Base-by-base conservation (phyloP, 2,329 filamentous ascomycete genomes). In the Colletotrichum abscissum region DNA sequence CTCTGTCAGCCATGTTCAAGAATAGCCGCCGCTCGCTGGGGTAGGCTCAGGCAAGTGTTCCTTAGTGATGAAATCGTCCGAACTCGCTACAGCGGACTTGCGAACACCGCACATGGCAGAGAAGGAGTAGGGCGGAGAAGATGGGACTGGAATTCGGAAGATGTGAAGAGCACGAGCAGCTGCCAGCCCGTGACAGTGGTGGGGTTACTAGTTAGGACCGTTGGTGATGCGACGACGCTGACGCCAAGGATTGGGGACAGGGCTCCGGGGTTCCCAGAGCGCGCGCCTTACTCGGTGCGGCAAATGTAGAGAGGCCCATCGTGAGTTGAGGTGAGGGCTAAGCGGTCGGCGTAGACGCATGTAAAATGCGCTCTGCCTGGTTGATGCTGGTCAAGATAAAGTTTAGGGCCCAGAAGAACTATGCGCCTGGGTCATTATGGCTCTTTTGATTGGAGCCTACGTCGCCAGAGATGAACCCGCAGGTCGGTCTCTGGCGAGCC, bases 301-400 rank as follows among this genome's bases (percentile, higher is more conserved):
- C 35, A 38, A 7, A 16, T 11, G 42, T 33, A 38, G 11, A 71
- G 64, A 58, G 56, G 26, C 22, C 24, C 22, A 55, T 30, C 30
- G 52, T 12, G 52, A 35, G 49, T 14, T 24, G 54, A 22, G n/a
- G 7, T 56, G 38, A 52, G 42, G 19, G 4, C 26, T 8, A n/a
- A 14, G 12, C 49, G n/a, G 30, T 38, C n/a, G 16, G 22, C 49
- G 14, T 56, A 24, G 24, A 38, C 5, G 54, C 59, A 58, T 30
- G 55, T 55, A 59, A 24, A 52, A 49, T 28, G 69, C n/a, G n/a
- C 12, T 12, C 14, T 70, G 28, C 67, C 55, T 73, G 67, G 66
- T 60, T 73, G 66, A 65, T 73, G 70, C 59, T 62, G 66, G 66
- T 70, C 28, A 24, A 57, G 56, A 65, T 65, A 70, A 70, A 64